These are phyloP conservation scores for Pseudocercospora musae DNA, from an alignment of 2,329 filamentous ascomycete genomes.

Conservation along the genomic window DNA sequence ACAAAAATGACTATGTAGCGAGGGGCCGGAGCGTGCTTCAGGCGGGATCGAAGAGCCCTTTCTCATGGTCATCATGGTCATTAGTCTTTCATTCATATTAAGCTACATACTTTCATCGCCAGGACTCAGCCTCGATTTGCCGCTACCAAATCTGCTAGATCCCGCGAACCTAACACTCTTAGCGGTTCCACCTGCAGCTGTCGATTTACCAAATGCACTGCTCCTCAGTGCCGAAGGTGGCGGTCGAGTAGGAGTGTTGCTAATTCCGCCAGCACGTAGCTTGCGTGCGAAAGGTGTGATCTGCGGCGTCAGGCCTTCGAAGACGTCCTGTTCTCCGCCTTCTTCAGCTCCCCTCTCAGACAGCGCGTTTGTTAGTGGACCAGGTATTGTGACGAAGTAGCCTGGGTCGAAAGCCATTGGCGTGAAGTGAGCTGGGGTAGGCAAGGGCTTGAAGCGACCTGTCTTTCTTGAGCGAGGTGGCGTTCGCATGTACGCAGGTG, in stretches of 20 bases:
- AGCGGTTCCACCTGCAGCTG: constrained; percentile 18
- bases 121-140: constrained; percentile 10
- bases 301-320: constrained; percentile 32
- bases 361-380: constrained; percentile 18
- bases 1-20: too few species aligned
- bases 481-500: constrained; percentile 45
- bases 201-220: constrained; percentile 19
- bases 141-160: constrained; percentile 18
- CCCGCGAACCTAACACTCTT: constrained; percentile 29
- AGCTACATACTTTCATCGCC: constrained; percentile 14
- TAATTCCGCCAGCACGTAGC: constrained; percentile 34
- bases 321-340: constrained; percentile 11
- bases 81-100: neutral
- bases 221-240: constrained; percentile 23
- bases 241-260: constrained; percentile 14
- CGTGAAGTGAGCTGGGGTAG: constrained; percentile 31
- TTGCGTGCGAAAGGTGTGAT: constrained; percentile 41
- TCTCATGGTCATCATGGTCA: neutral
- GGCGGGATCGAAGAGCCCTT: too few species aligned
- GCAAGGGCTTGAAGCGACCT: constrained; percentile 30
- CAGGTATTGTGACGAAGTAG: constrained; percentile 30
- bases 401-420: constrained; percentile 31
- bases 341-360: constrained; percentile 5
- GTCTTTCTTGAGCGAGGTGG: constrained; percentile 36
- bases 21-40: too few species aligned